Percentiles rank a stretch among this genome's conserved stretches.
Conservation (phyloP, 2,329 filamentous ascomycete genomes). For the Apiospora rasikravindrae region DNA sequence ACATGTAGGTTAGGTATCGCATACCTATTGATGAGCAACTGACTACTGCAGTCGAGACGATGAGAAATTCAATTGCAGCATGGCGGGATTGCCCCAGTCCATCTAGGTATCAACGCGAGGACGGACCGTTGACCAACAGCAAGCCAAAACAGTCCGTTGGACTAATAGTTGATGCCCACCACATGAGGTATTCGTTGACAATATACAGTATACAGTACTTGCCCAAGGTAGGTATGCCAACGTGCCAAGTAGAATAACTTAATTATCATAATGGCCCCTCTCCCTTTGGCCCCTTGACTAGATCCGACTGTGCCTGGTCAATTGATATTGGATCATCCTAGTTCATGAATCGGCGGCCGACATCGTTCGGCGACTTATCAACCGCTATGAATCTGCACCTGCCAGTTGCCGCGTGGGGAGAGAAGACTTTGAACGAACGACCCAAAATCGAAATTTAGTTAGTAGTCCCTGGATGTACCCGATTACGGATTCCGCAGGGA, state of each 20-base stretch:
- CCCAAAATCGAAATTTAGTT: not conserved
- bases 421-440: not conserved
- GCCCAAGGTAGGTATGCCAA: not conserved
- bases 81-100: too few species aligned
- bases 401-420: not conserved
- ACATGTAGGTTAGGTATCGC: too few species aligned
- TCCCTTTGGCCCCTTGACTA: not conserved
- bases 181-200: too few species aligned
- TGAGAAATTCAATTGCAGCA: not conserved
- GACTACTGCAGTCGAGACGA: not conserved
- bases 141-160: too few species aligned
- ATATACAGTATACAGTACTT: not conserved
- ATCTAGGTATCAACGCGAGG: too few species aligned
- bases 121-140: too few species aligned
- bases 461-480: not conserved
- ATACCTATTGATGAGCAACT: too few species aligned
- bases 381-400: not conserved
- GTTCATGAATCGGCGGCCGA: conserved; percentile 3
- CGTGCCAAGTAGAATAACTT: not conserved
- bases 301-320: not conserved
- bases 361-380: conserved; percentile 12
- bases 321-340: not conserved
- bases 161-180: too few species aligned
- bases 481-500: too few species aligned
- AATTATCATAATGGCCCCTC: not conserved